phyloP scores from a whole-genome alignment of 1,284 basidiomycete genomes.

The Singerocomus inundabilis region DNA sequence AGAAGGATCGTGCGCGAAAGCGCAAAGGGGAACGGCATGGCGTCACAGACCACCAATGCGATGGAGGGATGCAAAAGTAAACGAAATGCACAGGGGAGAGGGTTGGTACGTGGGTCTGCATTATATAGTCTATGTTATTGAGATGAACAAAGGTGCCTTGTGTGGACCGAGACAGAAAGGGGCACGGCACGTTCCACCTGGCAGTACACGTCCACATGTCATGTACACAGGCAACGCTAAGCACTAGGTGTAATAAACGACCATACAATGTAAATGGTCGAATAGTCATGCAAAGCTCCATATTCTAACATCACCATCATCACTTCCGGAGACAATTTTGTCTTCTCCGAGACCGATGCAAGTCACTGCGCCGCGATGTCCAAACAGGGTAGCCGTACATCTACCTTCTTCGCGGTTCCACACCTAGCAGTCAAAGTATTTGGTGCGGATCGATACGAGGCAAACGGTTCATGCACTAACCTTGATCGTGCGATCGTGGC shows the following conservation, averaged over 20 bases:
- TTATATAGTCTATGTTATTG: slow-evolving; percentile 11
- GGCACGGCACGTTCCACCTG: no score
- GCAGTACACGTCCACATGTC: no score
- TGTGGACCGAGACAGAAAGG: slow-evolving; percentile 22
- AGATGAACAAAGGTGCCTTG: slow-evolving; percentile 11
- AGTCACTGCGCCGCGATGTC: slow-evolving; percentile 93
- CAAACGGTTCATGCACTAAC: slow-evolving; percentile 38
- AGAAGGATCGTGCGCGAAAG: slow-evolving; percentile 22
- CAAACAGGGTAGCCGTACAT: slow-evolving; percentile 89
- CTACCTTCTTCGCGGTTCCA: slow-evolving; percentile 92
- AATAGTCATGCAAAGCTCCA: no score
- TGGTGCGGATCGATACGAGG: slow-evolving; percentile 4
- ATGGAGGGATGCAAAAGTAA: slow-evolving; percentile 4
- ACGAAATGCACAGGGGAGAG: slow-evolving; percentile 2
- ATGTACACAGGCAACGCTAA: no score
- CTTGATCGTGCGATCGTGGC: slow-evolving; percentile 92
- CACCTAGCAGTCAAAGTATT: slow-evolving; percentile 46
- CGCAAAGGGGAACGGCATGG: slow-evolving; percentile 28
- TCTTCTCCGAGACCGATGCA: slow-evolving; percentile 91
- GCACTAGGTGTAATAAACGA: background rate
- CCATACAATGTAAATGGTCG: background rate
- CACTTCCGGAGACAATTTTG: slow-evolving; percentile 93
- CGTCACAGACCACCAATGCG: slow-evolving; percentile 24
- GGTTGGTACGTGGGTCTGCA: background rate
- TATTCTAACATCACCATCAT: slow-evolving; percentile 79